These are phyloP conservation scores for Trichoderma sp. DNA, from an alignment of 2,329 filamentous ascomycete genomes.

Conservation along the genomic window DNA sequence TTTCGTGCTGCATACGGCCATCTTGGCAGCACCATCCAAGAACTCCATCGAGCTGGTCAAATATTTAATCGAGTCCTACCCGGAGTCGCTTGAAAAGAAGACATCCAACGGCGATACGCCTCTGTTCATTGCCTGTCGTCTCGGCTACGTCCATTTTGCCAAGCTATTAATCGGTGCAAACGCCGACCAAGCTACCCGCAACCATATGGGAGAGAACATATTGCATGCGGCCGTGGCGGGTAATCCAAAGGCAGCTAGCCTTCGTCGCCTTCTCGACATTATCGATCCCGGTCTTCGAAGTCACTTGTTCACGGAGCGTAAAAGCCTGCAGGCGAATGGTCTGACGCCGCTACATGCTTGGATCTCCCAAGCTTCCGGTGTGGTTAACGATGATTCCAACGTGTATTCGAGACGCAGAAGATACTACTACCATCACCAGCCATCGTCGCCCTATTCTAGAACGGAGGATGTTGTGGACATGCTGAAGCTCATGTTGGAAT, in stretches of 20 bases:
- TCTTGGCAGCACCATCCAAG: slow-evolving; percentile 47
- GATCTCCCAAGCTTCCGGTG: slow-evolving; percentile 42
- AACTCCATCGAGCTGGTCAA: slow-evolving; percentile 58
- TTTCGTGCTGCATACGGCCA: slow-evolving; percentile 66
- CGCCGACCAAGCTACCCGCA: slow-evolving; percentile 67
- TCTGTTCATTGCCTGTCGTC: slow-evolving; percentile 64
- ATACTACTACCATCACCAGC: slow-evolving; percentile 12
- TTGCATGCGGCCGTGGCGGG: slow-evolving; percentile 58
- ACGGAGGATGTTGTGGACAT: slow-evolving; percentile 41
- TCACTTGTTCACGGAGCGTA: slow-evolving; percentile 61
- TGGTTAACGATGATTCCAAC: slow-evolving; percentile 14
- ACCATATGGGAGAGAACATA: slow-evolving; percentile 64
- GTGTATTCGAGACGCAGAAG: slow-evolving; percentile 20
- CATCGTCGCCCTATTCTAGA: slow-evolving; percentile 29
- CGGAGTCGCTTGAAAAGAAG: slow-evolving; percentile 62
- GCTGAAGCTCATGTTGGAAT: slow-evolving; percentile 52
- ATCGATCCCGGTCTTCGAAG: slow-evolving; percentile 59
- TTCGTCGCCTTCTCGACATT: slow-evolving; percentile 55
- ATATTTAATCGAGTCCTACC: slow-evolving; percentile 65
- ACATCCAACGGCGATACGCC: slow-evolving; percentile 63
- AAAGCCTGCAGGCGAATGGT: slow-evolving; percentile 50
- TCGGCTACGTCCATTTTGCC: slow-evolving; percentile 55
- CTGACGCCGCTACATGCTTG: slow-evolving; percentile 66
- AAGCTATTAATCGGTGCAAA: slow-evolving; percentile 66
- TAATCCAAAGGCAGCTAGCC: slow-evolving; percentile 36